Conservation (phyloP, 345 rosid species). For the Euphorbia peplus region DNA sequence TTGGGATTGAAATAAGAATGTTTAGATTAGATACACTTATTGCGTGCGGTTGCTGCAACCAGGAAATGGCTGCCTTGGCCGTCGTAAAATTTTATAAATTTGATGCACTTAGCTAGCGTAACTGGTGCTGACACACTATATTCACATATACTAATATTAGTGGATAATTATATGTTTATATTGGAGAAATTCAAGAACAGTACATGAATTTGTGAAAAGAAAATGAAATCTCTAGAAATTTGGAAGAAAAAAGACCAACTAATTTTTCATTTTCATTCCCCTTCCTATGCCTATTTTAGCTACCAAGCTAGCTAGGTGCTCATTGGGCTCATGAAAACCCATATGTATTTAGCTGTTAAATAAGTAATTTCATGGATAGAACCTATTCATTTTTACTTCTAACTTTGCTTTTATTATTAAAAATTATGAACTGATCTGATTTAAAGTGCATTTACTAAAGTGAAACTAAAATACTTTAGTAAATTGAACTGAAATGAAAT, state of each 20-base stretch:
- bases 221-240: not conserved
- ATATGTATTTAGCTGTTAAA: no score
- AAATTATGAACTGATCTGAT: no score
- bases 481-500: no score
- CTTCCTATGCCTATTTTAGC: not conserved
- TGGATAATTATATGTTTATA: no score
- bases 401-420: no score
- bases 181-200: slow-evolving; percentile 8
- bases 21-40: slow-evolving; percentile 5
- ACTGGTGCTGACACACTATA: slow-evolving; percentile 19
- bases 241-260: not conserved
- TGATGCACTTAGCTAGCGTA: slow-evolving; percentile 10
- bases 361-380: no score
- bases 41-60: not conserved
- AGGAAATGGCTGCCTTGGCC: slow-evolving; percentile 13
- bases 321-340: no score
- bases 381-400: no score
- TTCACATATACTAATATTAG: not conserved
- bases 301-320: no score
- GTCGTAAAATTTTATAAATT: slow-evolving; percentile 15
- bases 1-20: slow-evolving; percentile 19
- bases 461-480: no score
- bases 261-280: not conserved
- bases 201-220: not conserved
- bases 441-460: no score